phyloP scores from a whole-genome alignment of 2,329 filamentous ascomycete species.

The Ustulina deusta region DNA sequence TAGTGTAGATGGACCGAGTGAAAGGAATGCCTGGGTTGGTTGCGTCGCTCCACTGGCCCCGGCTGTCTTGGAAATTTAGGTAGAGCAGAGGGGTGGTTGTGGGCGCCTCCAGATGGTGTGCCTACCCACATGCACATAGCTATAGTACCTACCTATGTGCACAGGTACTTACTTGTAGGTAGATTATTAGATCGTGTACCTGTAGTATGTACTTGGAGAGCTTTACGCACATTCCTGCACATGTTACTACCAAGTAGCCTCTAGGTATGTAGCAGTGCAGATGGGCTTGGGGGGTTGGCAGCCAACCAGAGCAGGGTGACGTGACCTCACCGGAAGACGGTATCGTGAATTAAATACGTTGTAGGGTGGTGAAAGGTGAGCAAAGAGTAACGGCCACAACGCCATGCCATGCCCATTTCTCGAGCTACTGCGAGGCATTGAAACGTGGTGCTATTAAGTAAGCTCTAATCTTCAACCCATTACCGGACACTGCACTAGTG shows the following conservation, averaged over 20 bases:
- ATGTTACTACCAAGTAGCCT: too few relatives aligned
- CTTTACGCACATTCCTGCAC: too few relatives aligned
- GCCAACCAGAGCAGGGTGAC: background rate
- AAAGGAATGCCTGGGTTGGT: background rate
- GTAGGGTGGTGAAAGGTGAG: background rate
- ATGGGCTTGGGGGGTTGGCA: background rate
- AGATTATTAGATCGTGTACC: too few relatives aligned
- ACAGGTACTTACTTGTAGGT: background rate
- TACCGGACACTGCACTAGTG: too few relatives aligned
- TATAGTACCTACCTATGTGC: background rate
- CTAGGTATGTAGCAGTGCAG: background rate
- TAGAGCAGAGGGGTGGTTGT: too few relatives aligned
- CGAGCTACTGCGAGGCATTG: conserved; percentile 3
- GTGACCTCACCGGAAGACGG: background rate
- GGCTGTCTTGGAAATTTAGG: conserved; percentile 3
- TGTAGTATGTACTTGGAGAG: too few relatives aligned
- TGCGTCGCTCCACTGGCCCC: background rate
- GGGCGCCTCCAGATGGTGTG: too few relatives aligned
- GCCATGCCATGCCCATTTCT: background rate
- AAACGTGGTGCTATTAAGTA: conserved; percentile 20
- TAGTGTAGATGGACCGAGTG: background rate
- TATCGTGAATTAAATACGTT: conserved; percentile 1
- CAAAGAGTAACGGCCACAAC: too few relatives aligned
- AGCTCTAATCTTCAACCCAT: background rate
- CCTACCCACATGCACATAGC: too few relatives aligned